Evolutionary conservation across 2,329 filamentous ascomycete species (phyloP).

Genomic region (Colletotrichum higginsianum): DNA sequence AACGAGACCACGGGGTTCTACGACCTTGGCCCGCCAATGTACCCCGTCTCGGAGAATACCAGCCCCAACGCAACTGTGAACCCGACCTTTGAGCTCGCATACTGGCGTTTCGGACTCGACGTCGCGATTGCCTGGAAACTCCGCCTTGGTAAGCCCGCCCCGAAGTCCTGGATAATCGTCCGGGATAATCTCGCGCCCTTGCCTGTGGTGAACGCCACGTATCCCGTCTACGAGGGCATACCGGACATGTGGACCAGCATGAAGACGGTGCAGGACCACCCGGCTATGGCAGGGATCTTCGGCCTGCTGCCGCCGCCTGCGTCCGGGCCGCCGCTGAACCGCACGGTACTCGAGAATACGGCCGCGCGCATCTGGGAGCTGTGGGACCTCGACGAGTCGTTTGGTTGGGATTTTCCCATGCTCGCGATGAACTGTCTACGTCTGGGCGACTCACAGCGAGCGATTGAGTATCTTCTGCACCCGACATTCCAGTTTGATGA

Average conservation of each 20-base stretch:
- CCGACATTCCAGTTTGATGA: conserved; percentile 69
- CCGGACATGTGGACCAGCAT: conserved; percentile 58
- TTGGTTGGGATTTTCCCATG: conserved; percentile 62
- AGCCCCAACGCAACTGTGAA: conserved; percentile 70
- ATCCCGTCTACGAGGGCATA: conserved; percentile 67
- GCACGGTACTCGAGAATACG: conserved; percentile 54
- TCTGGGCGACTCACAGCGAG: conserved; percentile 56
- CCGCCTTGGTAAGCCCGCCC: conserved; percentile 60
- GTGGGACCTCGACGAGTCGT: conserved; percentile 58
- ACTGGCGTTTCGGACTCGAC: conserved; percentile 73
- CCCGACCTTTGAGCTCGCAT: conserved; percentile 72
- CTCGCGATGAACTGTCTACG: conserved; percentile 61
- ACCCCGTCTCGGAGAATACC: conserved; percentile 69
- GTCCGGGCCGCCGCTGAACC: conserved; percentile 53
- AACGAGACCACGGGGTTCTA: conserved; percentile 67
- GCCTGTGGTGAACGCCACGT: conserved; percentile 64
- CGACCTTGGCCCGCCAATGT: conserved; percentile 63
- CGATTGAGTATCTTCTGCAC: conserved; percentile 62
- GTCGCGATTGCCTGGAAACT: conserved; percentile 68
- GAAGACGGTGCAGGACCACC: conserved; percentile 58
- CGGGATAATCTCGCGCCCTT: conserved; percentile 67
- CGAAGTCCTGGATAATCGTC: conserved; percentile 63
- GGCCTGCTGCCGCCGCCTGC: conserved; percentile 58
- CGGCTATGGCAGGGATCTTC: conserved; percentile 60
- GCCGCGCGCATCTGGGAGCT: conserved; percentile 55